phyloP scores from a whole-genome alignment of 441 rosid species.

The Adansonia rubrostipa region DNA sequence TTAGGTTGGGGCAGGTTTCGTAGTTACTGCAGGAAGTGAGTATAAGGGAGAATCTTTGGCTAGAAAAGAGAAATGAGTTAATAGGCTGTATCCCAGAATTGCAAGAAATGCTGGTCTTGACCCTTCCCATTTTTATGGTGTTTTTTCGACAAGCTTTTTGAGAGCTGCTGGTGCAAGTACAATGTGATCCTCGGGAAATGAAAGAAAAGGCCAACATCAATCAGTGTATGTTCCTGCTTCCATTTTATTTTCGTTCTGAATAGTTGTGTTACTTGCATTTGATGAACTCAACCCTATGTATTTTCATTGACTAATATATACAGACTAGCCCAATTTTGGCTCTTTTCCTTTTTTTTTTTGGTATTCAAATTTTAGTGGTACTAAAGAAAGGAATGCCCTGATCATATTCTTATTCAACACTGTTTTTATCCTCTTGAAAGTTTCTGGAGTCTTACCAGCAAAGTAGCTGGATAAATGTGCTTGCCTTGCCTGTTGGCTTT shows the following conservation, averaged over 20 bases:
- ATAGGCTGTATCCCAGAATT: neutral
- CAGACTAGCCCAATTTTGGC: neutral
- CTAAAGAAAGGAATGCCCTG: neutral
- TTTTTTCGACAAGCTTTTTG: constrained; percentile 44
- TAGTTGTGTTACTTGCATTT: neutral
- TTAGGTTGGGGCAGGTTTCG: constrained; percentile 87
- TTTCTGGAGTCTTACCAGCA: neutral
- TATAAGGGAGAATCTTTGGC: constrained; percentile 85
- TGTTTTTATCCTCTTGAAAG: neutral
- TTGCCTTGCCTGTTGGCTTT: neutral
- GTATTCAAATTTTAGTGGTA: neutral
- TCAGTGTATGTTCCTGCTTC: neutral
- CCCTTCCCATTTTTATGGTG: neutral
- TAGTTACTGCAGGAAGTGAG: constrained; percentile 70
- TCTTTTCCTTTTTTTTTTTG: neutral
- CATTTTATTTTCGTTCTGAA: neutral
- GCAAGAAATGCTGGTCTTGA: neutral
- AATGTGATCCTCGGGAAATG: constrained; percentile 53
- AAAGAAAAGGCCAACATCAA: constrained; percentile 20
- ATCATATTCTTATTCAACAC: neutral
- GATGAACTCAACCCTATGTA: neutral
- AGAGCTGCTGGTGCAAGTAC: constrained; percentile 46
- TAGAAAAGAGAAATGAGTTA: constrained; percentile 58
- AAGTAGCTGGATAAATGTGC: neutral
- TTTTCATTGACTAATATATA: neutral